Conservation (phyloP, 306 rosid genomes). For the Ormosia emarginata region DNA sequence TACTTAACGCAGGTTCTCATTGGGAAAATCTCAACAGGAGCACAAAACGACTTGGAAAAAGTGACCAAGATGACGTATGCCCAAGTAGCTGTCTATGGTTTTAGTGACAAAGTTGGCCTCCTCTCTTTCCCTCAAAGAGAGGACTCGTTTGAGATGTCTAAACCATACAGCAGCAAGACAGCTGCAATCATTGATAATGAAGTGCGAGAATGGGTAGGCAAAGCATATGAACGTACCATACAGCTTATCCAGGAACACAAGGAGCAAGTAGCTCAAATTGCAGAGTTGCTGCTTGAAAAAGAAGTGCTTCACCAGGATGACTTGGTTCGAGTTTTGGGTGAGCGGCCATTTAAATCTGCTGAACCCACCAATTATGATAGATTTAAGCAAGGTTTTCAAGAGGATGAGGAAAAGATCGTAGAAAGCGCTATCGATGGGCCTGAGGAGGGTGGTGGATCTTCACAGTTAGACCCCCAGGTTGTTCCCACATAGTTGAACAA, state of each 20-base stretch:
- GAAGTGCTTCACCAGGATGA: slow-evolving; percentile 97
- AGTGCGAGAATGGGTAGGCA: slow-evolving; percentile 82
- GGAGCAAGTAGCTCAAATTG: slow-evolving; percentile 69
- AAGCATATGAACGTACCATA: slow-evolving; percentile 65
- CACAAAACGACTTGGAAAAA: slow-evolving; percentile 92
- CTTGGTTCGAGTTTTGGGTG: slow-evolving; percentile 61
- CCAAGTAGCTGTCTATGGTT: slow-evolving; percentile 91
- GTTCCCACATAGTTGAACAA: slow-evolving; percentile 51
- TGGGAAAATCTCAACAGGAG: slow-evolving; percentile 89
- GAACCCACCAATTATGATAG: slow-evolving; percentile 67
- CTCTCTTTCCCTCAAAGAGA: slow-evolving; percentile 85
- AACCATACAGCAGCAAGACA: slow-evolving; percentile 89
- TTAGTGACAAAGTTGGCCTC: slow-evolving; percentile 92
- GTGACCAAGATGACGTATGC: slow-evolving; percentile 97
- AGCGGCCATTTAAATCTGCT: slow-evolving; percentile 57
- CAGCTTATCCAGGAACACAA: slow-evolving; percentile 69
- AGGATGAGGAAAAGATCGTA: slow-evolving; percentile 37
- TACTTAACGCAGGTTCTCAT: slow-evolving; percentile 54
- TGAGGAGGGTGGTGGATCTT: slow-evolving; percentile 53
- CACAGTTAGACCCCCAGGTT: slow-evolving; percentile 76
- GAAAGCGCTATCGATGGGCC: slow-evolving; percentile 33
- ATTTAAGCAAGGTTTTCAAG: slow-evolving; percentile 69
- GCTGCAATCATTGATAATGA: slow-evolving; percentile 74
- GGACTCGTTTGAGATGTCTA: slow-evolving; percentile 57
- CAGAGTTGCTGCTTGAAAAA: slow-evolving; percentile 88